A percentile compares a stretch with the other conserved stretches of the same genome.
phyloP scores from a whole-genome alignment of 2,329 filamentous ascomycete species.

The Microthyrium microscopicum region DNA sequence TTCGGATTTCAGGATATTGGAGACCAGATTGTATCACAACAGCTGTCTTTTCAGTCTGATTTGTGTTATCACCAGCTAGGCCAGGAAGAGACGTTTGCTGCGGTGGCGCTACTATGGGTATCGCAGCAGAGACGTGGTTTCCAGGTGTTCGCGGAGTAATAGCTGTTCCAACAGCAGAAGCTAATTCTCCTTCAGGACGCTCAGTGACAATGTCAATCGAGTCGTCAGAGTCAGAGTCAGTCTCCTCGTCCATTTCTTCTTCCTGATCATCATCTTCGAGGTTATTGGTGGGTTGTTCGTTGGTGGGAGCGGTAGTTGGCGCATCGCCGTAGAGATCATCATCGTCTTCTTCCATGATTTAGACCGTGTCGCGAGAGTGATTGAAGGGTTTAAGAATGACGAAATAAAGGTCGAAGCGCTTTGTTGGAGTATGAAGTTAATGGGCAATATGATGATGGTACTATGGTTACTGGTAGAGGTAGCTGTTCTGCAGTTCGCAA shows the following conservation, averaged over 20 bases:
- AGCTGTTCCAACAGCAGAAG: slow-evolving; percentile 8
- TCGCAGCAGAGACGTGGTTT: background rate
- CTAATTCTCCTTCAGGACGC: slow-evolving; percentile 14
- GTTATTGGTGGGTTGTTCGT: slow-evolving; percentile 10
- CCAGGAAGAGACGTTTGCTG: slow-evolving; percentile 1
- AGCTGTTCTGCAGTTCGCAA: too few relatives aligned
- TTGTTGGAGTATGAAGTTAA: too few relatives aligned
- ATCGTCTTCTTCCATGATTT: slow-evolving; percentile 33
- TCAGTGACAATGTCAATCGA: slow-evolving; percentile 29
- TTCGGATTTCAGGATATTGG: slow-evolving; percentile 49
- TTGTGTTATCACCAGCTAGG: background rate
- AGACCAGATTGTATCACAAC: slow-evolving; percentile 25
- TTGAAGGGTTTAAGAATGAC: too few relatives aligned
- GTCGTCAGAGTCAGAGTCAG: slow-evolving; percentile 26
- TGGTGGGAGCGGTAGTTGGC: slow-evolving; percentile 6
- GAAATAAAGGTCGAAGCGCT: too few relatives aligned
- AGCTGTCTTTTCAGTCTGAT: background rate
- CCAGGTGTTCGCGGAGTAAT: background rate
- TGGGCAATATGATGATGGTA: too few relatives aligned
- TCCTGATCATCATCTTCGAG: slow-evolving; percentile 21
- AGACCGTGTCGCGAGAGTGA: too few relatives aligned
- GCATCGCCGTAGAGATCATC: slow-evolving; percentile 31
- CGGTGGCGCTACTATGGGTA: background rate
- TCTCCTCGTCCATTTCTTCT: slow-evolving; percentile 29
- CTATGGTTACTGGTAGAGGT: too few relatives aligned